Evolutionary conservation across 305 asterid genomes (phyloP).

Genomic region (Rubia tinctorum): DNA sequence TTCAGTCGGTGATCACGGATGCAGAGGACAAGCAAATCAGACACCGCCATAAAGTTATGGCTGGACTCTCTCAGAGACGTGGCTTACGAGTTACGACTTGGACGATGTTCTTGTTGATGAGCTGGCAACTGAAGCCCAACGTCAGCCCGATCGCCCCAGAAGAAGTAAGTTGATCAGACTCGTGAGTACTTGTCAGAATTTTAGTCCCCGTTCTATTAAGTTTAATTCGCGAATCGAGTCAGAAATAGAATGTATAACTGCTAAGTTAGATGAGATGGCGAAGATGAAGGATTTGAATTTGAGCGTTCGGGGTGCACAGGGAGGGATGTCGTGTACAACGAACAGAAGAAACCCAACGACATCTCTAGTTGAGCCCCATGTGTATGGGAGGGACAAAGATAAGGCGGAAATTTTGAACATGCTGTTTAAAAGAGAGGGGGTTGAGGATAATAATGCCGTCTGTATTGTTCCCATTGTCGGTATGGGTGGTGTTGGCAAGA

Average conservation of each 20-base stretch:
- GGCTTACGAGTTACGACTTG: constrained; percentile 59
- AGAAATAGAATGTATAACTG: constrained; percentile 36
- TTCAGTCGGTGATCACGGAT: constrained; percentile 47
- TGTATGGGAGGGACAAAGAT: constrained; percentile 56
- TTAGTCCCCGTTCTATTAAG: constrained; percentile 33
- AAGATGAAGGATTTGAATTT: constrained; percentile 33
- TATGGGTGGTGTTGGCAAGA: constrained; percentile 34
- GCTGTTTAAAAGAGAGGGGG: constrained; percentile 29
- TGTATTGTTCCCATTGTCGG: constrained; percentile 29
- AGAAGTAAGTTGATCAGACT: constrained; percentile 31
- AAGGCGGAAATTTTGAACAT: constrained; percentile 33
- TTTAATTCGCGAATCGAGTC: constrained; percentile 35
- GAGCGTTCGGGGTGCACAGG: constrained; percentile 21
- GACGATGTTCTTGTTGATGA: constrained; percentile 66
- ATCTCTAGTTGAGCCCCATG: constrained; percentile 39
- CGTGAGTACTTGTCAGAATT: constrained; percentile 37
- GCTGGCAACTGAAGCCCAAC: constrained; percentile 39
- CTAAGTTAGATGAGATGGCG: constrained; percentile 26
- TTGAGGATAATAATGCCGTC: constrained; percentile 17
- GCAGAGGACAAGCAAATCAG: constrained; percentile 59
- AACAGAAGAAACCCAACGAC: constrained; percentile 34
- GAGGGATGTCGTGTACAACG: constrained; percentile 20
- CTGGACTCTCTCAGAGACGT: constrained; percentile 47
- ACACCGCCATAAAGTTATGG: constrained; percentile 39
- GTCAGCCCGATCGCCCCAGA: constrained; percentile 27